Base-by-base conservation (phyloP, 768 basidiomycete genomes). In the Suillus hirtellus region DNA sequence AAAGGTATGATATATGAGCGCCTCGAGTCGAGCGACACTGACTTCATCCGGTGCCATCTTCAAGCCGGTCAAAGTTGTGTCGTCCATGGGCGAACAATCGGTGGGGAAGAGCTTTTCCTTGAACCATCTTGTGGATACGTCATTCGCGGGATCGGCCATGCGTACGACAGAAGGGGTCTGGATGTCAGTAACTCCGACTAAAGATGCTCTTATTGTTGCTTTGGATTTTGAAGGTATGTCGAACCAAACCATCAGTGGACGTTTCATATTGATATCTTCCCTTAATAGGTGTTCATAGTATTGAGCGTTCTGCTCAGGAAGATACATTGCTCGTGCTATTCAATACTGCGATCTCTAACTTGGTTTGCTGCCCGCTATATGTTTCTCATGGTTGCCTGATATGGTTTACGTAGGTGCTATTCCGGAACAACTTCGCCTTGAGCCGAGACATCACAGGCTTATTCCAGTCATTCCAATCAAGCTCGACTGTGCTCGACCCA, bases 51-150 rank as follows among this genome's bases (percentile, higher is more conserved):
- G 53, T 42, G 44, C 11, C 21, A 56, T 34, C 10, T 50, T 58
- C 3, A 61, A 87, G 84, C 86, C 85, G 2, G 86, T 88, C 15
- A 82, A 80, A 65, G 87, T 88, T 3, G 86, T 88, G 1, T 86
- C 86, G 0, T 88, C 87, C 0, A 87, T 88, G 87, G 86, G 86
- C 1, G 86, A 87, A 68, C 87, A 88, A 67, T 87, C 85, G 0
- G 86, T 88, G 1, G 87, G 86, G 0, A 87, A 87, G 66, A 84
- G 81, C 59, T 88, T 80, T 60, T 75, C 82, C 0, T 69, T 88
- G 43, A 87, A 88, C 59, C 87, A 88, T 65, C 75, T 89, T 6
- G 80, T 79, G 1, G 87, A 88, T 66, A 86, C 86, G 0, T 88
- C 87, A 0, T 88, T 89, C 66, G 85, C 85, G 9, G 87, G 87